These are phyloP conservation scores for Erigeron philadelphicus DNA, from an alignment of 140 eudicot species.

Conservation along the genomic window DNA sequence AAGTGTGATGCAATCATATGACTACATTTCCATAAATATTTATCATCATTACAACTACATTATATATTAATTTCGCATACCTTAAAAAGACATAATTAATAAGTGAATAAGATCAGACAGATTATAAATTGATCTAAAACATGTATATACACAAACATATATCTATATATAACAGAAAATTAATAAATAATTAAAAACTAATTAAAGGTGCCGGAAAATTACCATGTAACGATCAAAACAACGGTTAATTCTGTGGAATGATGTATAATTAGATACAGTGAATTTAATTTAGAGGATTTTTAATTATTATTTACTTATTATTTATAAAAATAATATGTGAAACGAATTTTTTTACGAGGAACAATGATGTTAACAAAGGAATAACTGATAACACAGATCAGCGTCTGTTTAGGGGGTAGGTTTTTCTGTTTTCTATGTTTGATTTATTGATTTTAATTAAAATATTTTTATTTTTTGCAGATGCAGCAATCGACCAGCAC, in stretches of 20 bases:
- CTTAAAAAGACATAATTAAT: no score
- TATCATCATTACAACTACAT: no score
- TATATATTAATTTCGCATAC: no score
- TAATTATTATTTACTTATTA: no score
- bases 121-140: background rate
- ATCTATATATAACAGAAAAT: background rate
- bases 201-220: background rate
- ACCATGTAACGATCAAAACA: conserved; percentile 2
- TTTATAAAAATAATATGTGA: no score
- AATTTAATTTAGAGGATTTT: no score
- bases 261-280: background rate
- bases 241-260: background rate
- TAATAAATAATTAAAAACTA: background rate
- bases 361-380: background rate
- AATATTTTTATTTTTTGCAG: no score
- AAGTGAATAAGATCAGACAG: background rate
- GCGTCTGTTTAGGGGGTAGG: background rate
- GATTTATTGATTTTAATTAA: no score
- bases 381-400: background rate
- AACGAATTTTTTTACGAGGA: no score
- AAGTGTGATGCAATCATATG: no score
- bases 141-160: background rate
- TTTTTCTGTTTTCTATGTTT: background rate
- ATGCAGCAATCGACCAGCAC: no score
- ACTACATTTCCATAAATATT: no score